Percentiles rank a stretch among this genome's conserved stretches.
Evolutionary conservation across 495 filamentous ascomycete genomes (phyloP).

Genomic region (Hypoxylon fuscum): DNA sequence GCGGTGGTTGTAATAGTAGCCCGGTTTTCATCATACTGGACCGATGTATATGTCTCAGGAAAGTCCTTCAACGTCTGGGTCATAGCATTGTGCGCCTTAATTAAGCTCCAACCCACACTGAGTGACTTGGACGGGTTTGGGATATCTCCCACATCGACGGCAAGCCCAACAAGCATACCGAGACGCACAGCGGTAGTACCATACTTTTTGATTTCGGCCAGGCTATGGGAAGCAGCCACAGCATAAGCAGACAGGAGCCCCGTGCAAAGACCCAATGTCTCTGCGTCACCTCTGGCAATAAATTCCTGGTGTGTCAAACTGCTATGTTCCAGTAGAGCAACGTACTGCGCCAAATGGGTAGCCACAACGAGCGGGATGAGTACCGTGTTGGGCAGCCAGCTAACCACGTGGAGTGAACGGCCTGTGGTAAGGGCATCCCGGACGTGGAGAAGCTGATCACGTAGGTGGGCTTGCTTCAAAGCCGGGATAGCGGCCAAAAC

Average conservation of each 20-base stretch:
- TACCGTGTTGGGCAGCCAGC: slow-evolving; percentile 41
- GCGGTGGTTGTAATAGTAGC: slow-evolving; percentile 44
- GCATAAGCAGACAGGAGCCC: slow-evolving; percentile 54
- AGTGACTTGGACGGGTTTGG: slow-evolving; percentile 34
- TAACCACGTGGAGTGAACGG: slow-evolving; percentile 22
- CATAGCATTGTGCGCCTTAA: slow-evolving; percentile 31
- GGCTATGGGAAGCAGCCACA: slow-evolving; percentile 41
- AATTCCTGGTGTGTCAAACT: background rate
- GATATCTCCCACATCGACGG: slow-evolving; percentile 53
- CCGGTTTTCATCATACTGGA: slow-evolving; percentile 50
- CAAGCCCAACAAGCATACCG: slow-evolving; percentile 20
- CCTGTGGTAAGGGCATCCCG: slow-evolving; percentile 17
- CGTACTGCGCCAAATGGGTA: slow-evolving; percentile 48
- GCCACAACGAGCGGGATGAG: slow-evolving; percentile 52
- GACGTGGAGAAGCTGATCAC: background rate
- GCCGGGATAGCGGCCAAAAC: background rate
- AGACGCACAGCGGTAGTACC: slow-evolving; percentile 53
- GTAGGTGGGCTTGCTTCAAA: background rate
- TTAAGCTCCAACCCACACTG: slow-evolving; percentile 39
- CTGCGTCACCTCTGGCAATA: background rate
- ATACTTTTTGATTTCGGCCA: slow-evolving; percentile 45
- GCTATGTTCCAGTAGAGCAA: background rate
- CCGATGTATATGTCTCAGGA: slow-evolving; percentile 53
- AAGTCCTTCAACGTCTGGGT: slow-evolving; percentile 35
- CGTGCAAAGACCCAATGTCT: slow-evolving; percentile 53